These are phyloP conservation scores for Cucumis cinereus DNA, from an alignment of 306 rosid genomes.

Conservation along the genomic window DNA sequence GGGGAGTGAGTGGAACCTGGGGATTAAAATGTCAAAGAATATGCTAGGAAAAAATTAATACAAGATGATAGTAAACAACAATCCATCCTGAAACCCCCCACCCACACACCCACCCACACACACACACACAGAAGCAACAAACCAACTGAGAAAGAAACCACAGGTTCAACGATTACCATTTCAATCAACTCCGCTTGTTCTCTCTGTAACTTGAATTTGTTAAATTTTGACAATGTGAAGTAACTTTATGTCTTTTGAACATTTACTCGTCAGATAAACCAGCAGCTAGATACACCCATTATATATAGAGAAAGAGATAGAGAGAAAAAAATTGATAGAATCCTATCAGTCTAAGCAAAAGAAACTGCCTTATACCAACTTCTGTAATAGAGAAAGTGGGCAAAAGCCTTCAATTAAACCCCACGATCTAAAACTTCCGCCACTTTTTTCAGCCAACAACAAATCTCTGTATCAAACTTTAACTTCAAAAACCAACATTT, in stretches of 20 bases:
- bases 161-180: not conserved
- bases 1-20: constrained; percentile 70
- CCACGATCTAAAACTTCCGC: not conserved
- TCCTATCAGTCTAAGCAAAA: not conserved
- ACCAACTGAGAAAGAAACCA: not conserved
- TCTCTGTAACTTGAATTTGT: not conserved
- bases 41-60: not conserved
- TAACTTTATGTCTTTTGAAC: not conserved
- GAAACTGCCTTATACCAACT: not conserved
- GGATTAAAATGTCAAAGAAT: not conserved
- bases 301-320: not conserved
- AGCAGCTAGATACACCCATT: not conserved
- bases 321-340: not conserved
- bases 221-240: not conserved
- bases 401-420: not conserved
- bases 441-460: not conserved
- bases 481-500: not conserved
- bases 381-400: not conserved
- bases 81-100: not conserved
- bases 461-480: not conserved
- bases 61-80: not conserved
- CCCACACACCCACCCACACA: too few relatives aligned
- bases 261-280: not conserved
- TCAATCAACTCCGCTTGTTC: not conserved
- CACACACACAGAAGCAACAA: not conserved